A percentile compares a stretch with the other conserved stretches of the same genome.
phyloP scores from a whole-genome alignment of 108 stramenopile species.

The Cyclotella atomus region DNA sequence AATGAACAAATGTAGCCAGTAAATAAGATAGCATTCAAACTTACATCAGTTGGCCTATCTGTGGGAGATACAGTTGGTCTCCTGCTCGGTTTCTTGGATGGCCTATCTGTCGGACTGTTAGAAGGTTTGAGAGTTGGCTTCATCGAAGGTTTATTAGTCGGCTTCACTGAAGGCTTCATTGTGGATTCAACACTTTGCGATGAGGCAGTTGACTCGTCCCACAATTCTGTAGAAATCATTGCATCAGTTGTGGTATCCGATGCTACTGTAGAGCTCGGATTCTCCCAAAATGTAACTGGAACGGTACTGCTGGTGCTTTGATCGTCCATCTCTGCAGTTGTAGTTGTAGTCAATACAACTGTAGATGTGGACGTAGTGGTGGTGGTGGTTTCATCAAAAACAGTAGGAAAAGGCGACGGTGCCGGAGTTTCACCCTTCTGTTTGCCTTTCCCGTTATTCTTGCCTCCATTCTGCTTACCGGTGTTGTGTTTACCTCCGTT shows the following conservation, averaged over 20 bases:
- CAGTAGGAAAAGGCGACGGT: background rate
- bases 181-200: background rate
- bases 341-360: background rate
- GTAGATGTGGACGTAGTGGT: background rate
- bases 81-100: background rate
- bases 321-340: background rate
- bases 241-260: constrained; percentile 1
- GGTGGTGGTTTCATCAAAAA: background rate
- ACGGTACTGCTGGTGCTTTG: background rate
- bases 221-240: constrained; percentile 7
- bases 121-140: background rate
- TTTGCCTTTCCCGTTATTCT: background rate
- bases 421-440: background rate
- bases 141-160: background rate
- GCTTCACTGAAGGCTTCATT: background rate
- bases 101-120: background rate
- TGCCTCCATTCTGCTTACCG: constrained; percentile 1
- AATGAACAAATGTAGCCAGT: too few species aligned
- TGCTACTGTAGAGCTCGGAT: background rate
- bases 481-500: background rate
- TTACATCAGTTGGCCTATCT: too few species aligned
- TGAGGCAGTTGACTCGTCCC: constrained; percentile 1
- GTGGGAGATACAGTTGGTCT: background rate
- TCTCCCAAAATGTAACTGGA: constrained; percentile 1
- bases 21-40: too few species aligned